Conservation (phyloP, 2,329 filamentous ascomycete genomes). For the Elsinoe necatrix region DNA sequence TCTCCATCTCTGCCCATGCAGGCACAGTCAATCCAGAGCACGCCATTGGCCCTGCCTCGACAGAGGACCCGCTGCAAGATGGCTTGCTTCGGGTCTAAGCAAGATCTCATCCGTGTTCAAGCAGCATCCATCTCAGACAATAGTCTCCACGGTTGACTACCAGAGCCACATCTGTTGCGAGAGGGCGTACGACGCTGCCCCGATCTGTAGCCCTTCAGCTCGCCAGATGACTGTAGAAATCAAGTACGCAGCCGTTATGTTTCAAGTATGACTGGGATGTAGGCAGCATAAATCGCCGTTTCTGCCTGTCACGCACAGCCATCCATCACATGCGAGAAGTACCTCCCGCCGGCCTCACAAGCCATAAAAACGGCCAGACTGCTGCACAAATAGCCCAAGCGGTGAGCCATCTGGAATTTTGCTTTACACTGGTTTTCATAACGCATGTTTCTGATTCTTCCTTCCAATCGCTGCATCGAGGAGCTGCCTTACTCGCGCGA, state of each 20-base stretch:
- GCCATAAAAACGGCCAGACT: slow-evolving; percentile 13
- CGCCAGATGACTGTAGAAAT: slow-evolving; percentile 6
- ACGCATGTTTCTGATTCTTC: slow-evolving; percentile 8
- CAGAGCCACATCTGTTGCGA: not conserved
- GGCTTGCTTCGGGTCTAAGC: slow-evolving; percentile 6
- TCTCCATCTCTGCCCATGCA: slow-evolving; percentile 2
- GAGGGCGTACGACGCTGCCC: not conserved
- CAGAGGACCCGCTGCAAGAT: slow-evolving; percentile 13
- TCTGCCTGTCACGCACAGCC: slow-evolving; percentile 16
- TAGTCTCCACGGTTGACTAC: not conserved
- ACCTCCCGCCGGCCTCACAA: slow-evolving; percentile 5
- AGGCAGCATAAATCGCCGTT: slow-evolving; percentile 13
- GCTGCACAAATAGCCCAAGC: slow-evolving; percentile 11
- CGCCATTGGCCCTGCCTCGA: slow-evolving; percentile 9
- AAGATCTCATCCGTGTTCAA: slow-evolving; percentile 3
- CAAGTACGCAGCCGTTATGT: slow-evolving; percentile 6
- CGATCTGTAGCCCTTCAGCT: not conserved
- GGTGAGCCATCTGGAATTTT: slow-evolving; percentile 14
- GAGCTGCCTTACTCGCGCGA: slow-evolving; percentile 3
- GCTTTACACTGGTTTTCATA: slow-evolving; percentile 5
- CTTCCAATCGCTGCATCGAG: slow-evolving; percentile 6
- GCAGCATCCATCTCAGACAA: not conserved
- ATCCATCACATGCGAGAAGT: slow-evolving; percentile 5
- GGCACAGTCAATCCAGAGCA: not conserved
- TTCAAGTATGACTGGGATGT: slow-evolving; percentile 15